Percentiles rank a stretch among this genome's conserved stretches.
These are phyloP conservation scores for Oryza nivara DNA, from an alignment of 176 grass and related monocot genomes.

Conservation along the genomic window DNA sequence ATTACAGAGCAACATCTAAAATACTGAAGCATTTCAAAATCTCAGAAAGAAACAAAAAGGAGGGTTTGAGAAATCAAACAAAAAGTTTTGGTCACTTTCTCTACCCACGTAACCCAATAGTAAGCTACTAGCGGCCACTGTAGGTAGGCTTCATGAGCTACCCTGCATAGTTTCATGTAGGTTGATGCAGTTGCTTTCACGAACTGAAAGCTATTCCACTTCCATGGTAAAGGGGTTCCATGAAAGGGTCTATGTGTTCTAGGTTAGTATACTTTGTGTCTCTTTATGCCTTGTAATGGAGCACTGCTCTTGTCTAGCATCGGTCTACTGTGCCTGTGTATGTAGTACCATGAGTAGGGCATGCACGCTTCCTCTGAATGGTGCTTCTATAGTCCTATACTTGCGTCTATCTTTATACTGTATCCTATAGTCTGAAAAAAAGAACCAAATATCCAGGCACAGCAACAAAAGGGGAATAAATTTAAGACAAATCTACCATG, in stretches of 20 bases:
- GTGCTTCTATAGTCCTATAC: slow-evolving; percentile 34
- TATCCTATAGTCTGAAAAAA: not conserved
- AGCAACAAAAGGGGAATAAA: not conserved
- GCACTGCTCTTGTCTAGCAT: not conserved
- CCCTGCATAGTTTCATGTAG: not conserved
- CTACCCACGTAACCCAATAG: not conserved
- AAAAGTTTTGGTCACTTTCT: not conserved
- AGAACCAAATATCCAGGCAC: not conserved
- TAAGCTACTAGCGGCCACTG: not conserved
- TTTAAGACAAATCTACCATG: not conserved
- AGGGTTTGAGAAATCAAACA: not conserved
- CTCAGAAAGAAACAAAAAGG: not conserved
- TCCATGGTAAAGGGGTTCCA: slow-evolving; percentile 17
- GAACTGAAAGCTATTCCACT: slow-evolving; percentile 32
- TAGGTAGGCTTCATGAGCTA: slow-evolving; percentile 25
- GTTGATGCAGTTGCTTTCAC: slow-evolving; percentile 26
- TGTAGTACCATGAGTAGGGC: slow-evolving; percentile 29
- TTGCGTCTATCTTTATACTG: not conserved
- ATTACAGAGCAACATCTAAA: not conserved
- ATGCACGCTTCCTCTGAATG: slow-evolving; percentile 30
- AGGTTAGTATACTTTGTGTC: not conserved
- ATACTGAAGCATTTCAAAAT: not conserved
- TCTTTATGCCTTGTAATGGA: slow-evolving; percentile 33
- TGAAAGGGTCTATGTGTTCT: slow-evolving; percentile 24
- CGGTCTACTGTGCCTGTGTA: not conserved